Evolutionary conservation across 805 yeast genomes (phyloP).

Genomic region (Blastobotrys parvus): DNA sequence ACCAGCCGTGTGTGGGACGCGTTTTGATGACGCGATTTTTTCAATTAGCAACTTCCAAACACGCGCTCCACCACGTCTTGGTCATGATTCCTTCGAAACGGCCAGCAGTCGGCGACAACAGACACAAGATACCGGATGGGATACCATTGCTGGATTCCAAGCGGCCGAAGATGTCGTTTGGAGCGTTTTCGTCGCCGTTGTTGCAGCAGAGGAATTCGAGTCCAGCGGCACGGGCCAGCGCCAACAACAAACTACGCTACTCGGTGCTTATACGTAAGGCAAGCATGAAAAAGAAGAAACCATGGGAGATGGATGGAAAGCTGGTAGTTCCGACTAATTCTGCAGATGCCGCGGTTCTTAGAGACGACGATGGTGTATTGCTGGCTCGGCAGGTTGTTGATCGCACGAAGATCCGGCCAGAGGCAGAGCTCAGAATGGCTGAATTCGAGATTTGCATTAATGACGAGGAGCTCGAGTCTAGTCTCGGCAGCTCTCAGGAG

Average conservation of each 20-base stretch:
- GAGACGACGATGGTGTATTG: constrained; percentile 18
- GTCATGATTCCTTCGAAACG: too few species aligned
- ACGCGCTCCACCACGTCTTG: too few species aligned
- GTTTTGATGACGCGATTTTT: too few species aligned
- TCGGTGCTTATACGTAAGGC: constrained; percentile 61
- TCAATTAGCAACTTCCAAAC: too few species aligned
- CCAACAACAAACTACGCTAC: constrained; percentile 3
- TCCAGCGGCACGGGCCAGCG: too few species aligned
- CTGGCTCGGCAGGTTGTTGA: constrained; percentile 4
- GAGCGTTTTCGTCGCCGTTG: too few species aligned
- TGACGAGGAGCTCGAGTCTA: not conserved
- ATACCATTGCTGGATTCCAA: too few species aligned
- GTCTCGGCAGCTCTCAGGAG: not conserved
- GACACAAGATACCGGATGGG: too few species aligned
- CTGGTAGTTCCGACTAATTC: constrained; percentile 25
- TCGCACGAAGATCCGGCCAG: not conserved
- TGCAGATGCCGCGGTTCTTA: not conserved
- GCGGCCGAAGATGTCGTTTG: too few species aligned
- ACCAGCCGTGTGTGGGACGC: too few species aligned
- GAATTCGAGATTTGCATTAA: not conserved
- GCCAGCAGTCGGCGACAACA: too few species aligned
- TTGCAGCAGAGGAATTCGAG: too few species aligned
- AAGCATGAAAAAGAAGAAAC: constrained; percentile 70
- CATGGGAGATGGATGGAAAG: constrained; percentile 92
- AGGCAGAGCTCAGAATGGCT: not conserved